phyloP scores from a whole-genome alignment of 2,329 filamentous ascomycete genomes.

The Madurella fahalii region DNA sequence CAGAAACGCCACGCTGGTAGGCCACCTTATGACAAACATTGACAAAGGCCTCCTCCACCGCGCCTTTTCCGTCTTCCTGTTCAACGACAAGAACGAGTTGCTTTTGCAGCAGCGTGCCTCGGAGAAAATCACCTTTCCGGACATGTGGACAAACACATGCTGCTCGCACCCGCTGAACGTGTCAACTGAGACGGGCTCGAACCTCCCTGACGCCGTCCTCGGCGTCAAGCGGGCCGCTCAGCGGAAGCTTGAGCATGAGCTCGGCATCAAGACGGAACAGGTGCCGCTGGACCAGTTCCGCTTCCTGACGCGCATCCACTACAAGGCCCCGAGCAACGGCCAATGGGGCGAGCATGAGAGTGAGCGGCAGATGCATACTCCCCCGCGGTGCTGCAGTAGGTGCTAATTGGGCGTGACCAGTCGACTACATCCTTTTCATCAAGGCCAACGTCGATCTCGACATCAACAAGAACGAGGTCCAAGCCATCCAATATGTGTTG shows the following conservation, averaged over 20 bases:
- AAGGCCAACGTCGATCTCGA: conserved; percentile 84
- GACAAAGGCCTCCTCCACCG: conserved; percentile 92
- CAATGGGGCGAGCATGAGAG: conserved; percentile 99
- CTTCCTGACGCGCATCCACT: conserved; percentile 95
- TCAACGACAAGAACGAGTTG: conserved; percentile 87
- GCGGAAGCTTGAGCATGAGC: conserved; percentile 89
- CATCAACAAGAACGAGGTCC: conserved; percentile 82
- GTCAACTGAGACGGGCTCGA: conserved; percentile 82
- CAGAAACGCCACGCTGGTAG: conserved; percentile 42
- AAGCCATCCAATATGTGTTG: conserved; percentile 78
- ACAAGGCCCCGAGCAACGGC: conserved; percentile 93
- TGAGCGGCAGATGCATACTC: conserved; percentile 43
- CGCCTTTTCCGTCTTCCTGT: conserved; percentile 96
- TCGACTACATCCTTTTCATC: conserved; percentile 99
- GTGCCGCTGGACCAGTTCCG: conserved; percentile 88
- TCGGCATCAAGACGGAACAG: conserved; percentile 84
- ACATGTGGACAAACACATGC: conserved; percentile 99
- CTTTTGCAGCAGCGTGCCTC: conserved; percentile 91
- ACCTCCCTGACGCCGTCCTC: conserved; percentile 71
- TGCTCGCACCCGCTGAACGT: conserved; percentile 95
- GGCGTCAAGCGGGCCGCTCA: conserved; percentile 90
- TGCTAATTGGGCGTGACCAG: conserved; percentile 40
- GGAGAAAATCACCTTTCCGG: conserved; percentile 98
- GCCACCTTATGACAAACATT: conserved; percentile 98
- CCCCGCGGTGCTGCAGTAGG: conserved; percentile 1